Evolutionary conservation across 2,329 filamentous ascomycete species (phyloP).

Genomic region (Colletotrichum phormii): DNA sequence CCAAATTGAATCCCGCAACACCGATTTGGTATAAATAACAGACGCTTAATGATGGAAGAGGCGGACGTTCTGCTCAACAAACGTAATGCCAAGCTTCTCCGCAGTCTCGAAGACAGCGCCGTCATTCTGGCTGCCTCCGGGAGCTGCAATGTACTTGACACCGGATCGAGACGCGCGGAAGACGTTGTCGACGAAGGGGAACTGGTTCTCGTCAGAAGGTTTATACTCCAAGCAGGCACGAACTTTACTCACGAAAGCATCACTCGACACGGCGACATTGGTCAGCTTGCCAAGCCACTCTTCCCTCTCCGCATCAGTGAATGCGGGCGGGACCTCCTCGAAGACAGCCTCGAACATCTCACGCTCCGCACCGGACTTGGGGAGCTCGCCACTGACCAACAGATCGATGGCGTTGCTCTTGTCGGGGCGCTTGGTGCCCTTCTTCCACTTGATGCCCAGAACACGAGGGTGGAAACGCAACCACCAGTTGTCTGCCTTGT

Average conservation of each 20-base stretch:
- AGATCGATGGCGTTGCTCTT: slow-evolving; percentile 99
- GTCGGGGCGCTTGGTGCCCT: slow-evolving; percentile 94
- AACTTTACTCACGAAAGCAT: slow-evolving; percentile 85
- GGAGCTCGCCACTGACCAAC: slow-evolving; percentile 90
- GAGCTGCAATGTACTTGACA: slow-evolving; percentile 95
- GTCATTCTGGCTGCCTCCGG: slow-evolving; percentile 90
- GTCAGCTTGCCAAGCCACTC: slow-evolving; percentile 87
- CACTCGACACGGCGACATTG: slow-evolving; percentile 88
- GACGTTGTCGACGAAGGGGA: slow-evolving; percentile 98
- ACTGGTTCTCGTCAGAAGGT: slow-evolving; percentile 62
- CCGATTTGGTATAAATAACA: slow-evolving; percentile 14
- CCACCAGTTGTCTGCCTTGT: slow-evolving; percentile 99
- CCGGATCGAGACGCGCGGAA: slow-evolving; percentile 91
- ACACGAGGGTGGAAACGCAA: slow-evolving; percentile 96
- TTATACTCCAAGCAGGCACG: not conserved
- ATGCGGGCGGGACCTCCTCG: slow-evolving; percentile 85
- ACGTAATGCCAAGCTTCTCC: slow-evolving; percentile 91
- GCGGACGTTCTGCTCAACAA: slow-evolving; percentile 93
- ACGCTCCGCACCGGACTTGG: slow-evolving; percentile 84
- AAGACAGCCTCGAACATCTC: slow-evolving; percentile 91
- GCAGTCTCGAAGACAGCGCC: slow-evolving; percentile 85
- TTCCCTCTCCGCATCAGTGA: slow-evolving; percentile 85
- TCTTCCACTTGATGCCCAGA: slow-evolving; percentile 93
- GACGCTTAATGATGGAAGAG: slow-evolving; percentile 88
- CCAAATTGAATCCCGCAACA: slow-evolving; percentile 30